phyloP scores from a whole-genome alignment of 176 grass and related monocot species.

The Aegilops sharonensis region DNA sequence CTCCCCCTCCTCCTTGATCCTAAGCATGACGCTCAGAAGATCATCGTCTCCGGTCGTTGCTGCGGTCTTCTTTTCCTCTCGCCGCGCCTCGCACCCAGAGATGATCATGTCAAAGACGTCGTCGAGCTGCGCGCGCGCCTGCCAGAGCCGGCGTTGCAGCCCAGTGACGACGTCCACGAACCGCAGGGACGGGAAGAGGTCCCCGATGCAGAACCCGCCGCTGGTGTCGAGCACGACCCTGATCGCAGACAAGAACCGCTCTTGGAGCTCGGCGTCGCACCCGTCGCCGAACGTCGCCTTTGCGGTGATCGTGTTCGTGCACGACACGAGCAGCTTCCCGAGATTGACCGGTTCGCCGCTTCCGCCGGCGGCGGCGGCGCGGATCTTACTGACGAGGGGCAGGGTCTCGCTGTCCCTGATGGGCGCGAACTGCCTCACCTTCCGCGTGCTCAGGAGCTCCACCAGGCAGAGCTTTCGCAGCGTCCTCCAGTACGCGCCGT shows the following conservation, averaged over 20 bases:
- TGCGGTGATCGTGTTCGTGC: neutral
- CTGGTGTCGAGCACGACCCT: too few species aligned
- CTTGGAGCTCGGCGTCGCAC: neutral
- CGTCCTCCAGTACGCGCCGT: neutral
- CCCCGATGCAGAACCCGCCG: too few species aligned
- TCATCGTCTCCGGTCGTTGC: neutral
- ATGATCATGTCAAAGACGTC: too few species aligned
- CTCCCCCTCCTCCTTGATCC: neutral
- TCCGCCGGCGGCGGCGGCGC: neutral
- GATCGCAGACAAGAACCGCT: too few species aligned
- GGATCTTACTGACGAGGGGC: neutral
- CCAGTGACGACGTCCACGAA: neutral
- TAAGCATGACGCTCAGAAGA: neutral
- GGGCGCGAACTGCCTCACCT: neutral
- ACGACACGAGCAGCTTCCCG: neutral
- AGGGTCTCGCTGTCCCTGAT: too few species aligned
- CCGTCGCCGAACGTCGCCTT: neutral
- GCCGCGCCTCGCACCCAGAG: too few species aligned
- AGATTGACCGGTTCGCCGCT: neutral
- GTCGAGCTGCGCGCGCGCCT: too few species aligned
- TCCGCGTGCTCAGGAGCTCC: conserved; percentile 18
- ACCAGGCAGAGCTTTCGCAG: too few species aligned
- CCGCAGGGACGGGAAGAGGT: neutral
- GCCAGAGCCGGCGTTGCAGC: neutral
- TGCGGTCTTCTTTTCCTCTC: neutral